Conservation (phyloP, 257 asterid species). For the Lantana camara region DNA sequence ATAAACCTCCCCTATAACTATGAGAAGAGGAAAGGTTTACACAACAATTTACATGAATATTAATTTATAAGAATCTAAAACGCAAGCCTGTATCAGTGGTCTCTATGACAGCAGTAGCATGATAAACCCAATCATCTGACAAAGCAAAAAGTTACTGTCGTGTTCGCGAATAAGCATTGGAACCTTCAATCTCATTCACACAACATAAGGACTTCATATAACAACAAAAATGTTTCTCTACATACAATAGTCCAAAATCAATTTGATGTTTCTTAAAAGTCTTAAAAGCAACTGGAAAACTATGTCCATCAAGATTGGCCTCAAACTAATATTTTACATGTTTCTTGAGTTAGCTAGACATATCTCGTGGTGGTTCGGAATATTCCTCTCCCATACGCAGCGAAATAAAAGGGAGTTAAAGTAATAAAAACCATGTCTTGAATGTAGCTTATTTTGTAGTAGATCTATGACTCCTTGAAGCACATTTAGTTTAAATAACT, state of each 20-base stretch:
- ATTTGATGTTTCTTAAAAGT: neutral
- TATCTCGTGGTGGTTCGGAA: neutral
- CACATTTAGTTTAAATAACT: neutral
- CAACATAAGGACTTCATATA: neutral
- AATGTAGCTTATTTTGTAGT: neutral
- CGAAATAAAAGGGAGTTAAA: neutral
- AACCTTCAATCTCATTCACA: neutral
- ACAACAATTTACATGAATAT: neutral
- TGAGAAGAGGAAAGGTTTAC: conserved; percentile 13
- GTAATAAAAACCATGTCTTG: neutral
- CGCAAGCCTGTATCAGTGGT: conserved; percentile 2
- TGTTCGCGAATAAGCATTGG: neutral
- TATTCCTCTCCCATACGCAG: neutral
- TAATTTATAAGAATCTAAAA: conserved; percentile 4
- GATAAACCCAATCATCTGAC: neutral
- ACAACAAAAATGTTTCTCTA: neutral
- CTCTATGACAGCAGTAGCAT: conserved; percentile 7
- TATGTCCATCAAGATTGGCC: neutral
- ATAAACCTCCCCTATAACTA: too few relatives aligned
- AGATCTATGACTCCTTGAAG: conserved; percentile 15
- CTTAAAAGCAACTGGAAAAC: conserved; percentile 14
- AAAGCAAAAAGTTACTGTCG: neutral
- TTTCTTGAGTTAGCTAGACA: conserved; percentile 24
- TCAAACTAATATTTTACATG: conserved; percentile 22
- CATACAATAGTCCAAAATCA: neutral